A percentile compares a stretch with the other conserved stretches of the same genome.
Evolutionary conservation across 805 yeast species (phyloP).

Genomic region (Ogataea naganishii): DNA sequence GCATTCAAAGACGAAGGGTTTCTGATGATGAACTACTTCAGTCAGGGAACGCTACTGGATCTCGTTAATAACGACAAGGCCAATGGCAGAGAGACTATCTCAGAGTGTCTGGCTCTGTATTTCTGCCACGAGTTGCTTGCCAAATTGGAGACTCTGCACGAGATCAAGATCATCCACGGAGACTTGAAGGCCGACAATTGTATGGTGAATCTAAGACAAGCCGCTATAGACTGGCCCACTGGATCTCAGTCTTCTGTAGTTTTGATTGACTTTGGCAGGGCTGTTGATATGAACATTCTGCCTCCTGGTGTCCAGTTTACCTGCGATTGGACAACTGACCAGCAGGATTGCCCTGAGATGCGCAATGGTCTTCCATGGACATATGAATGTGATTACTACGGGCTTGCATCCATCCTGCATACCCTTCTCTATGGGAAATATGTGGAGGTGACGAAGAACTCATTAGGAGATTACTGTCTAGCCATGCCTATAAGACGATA

Average conservation of each 20-base stretch:
- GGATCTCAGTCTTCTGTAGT: constrained; percentile 8
- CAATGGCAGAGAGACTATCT: constrained; percentile 26
- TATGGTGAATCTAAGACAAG: constrained; percentile 49
- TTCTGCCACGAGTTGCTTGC: constrained; percentile 57
- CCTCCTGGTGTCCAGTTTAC: constrained; percentile 42
- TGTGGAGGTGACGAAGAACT: constrained; percentile 30
- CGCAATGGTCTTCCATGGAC: constrained; percentile 55
- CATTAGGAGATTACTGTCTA: constrained; percentile 26
- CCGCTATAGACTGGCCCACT: constrained; percentile 4
- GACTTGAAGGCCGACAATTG: constrained; percentile 83
- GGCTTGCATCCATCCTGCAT: constrained; percentile 69
- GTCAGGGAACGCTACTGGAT: constrained; percentile 70
- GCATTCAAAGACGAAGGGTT: constrained; percentile 60
- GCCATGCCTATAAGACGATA: constrained; percentile 51
- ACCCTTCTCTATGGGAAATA: constrained; percentile 62
- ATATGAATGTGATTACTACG: constrained; percentile 77
- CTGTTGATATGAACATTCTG: constrained; percentile 60
- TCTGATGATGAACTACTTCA: constrained; percentile 50
- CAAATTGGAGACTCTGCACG: constrained; percentile 54
- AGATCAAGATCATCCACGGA: constrained; percentile 66
- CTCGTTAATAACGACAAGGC: constrained; percentile 42
- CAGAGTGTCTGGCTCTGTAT: constrained; percentile 56
- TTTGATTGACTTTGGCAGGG: constrained; percentile 75
- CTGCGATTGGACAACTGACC: constrained; percentile 55
- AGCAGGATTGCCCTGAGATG: constrained; percentile 65